Evolutionary conservation across 208 protist species (phyloP).

Genomic region (Leishmania tropica): DNA sequence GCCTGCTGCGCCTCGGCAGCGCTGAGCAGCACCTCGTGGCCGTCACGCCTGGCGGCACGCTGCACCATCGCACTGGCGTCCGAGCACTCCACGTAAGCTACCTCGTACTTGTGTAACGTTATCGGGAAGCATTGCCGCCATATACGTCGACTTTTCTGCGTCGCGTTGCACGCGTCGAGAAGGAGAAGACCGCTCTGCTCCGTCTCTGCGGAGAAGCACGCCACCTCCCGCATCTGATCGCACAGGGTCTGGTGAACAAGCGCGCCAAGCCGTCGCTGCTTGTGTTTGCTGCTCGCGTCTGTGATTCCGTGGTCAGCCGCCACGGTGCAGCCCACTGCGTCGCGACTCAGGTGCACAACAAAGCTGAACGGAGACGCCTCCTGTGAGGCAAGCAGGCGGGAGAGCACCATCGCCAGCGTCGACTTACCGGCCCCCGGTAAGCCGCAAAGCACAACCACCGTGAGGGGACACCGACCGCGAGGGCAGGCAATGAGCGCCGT

Average conservation of each 20-base stretch:
- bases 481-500: constrained; percentile 29
- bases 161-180: constrained; percentile 83
- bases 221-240: constrained; percentile 27
- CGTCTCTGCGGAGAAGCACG: constrained; percentile 13
- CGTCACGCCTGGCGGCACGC: constrained; percentile 38
- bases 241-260: constrained; percentile 43
- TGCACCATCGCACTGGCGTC: constrained; percentile 32
- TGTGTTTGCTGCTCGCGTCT: constrained; percentile 66
- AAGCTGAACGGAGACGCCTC: constrained; percentile 37
- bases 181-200: constrained; percentile 48
- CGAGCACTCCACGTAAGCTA: constrained; percentile 58
- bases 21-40: constrained; percentile 52
- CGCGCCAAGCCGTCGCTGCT: constrained; percentile 53
- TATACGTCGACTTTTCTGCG: constrained; percentile 35
- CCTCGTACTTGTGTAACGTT: constrained; percentile 27
- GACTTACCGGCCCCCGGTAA: constrained; percentile 76
- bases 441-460: constrained; percentile 68
- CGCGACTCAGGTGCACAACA: constrained; percentile 59
- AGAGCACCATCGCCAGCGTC: constrained; percentile 37
- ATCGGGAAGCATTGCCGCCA: constrained; percentile 39
- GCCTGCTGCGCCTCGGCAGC: constrained; percentile 63
- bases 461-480: constrained; percentile 34
- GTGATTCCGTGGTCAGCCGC: constrained; percentile 39
- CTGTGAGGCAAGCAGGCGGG: constrained; percentile 8
- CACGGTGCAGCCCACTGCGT: constrained; percentile 47